Base-by-base conservation (phyloP, 345 rosid genomes). In the Euphorbia lathyris region DNA sequence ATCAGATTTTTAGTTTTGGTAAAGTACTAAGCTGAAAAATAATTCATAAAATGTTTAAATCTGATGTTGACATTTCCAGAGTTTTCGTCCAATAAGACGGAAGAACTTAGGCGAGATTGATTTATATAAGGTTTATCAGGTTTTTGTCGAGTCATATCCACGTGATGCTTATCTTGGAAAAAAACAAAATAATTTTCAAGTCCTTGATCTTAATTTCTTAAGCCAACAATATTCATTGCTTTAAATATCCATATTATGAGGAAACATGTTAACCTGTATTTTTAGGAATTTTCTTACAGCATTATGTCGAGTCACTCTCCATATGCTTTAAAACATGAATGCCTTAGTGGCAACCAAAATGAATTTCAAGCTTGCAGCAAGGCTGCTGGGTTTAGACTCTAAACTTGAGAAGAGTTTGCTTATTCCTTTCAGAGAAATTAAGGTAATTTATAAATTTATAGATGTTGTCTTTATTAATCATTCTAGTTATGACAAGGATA, bases 301-400 rank as follows among this genome's bases (percentile, higher is more conserved):
- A 7, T 45, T 2, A 26, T 20, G 43, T 52, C 26, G 75, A 64
- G n/a, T n/a, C n/a, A n/a, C n/a, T n/a, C n/a, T n/a, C n/a, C n/a
- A n/a, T n/a, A n/a, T n/a, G n/a, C 64, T 64, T 64, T 42, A 75
- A n/a, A 74, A 74, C 69, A 95, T 95, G 99, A 95, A 95, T 76
- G 99, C 99, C 10, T 74, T 95, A 81, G 97, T 77, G 30, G 99
- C 99, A 58, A 95, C 99, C 30, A 95, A 90, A 85, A 86, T 97
- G 74, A n/a, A n/a, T n/a, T n/a, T n/a, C n/a, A n/a, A n/a, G n/a
- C n/a, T n/a, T n/a, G n/a, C n/a, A n/a, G n/a, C n/a, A n/a, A n/a
- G n/a, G n/a, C n/a, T n/a, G n/a, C n/a, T n/a, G n/a, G n/a, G n/a
- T n/a, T n/a, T n/a, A n/a, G n/a, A n/a, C n/a, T n/a, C n/a, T n/a